These are phyloP conservation scores for Suillus ampliporus DNA, from an alignment of 768 basidiomycete genomes.

Conservation along the genomic window DNA sequence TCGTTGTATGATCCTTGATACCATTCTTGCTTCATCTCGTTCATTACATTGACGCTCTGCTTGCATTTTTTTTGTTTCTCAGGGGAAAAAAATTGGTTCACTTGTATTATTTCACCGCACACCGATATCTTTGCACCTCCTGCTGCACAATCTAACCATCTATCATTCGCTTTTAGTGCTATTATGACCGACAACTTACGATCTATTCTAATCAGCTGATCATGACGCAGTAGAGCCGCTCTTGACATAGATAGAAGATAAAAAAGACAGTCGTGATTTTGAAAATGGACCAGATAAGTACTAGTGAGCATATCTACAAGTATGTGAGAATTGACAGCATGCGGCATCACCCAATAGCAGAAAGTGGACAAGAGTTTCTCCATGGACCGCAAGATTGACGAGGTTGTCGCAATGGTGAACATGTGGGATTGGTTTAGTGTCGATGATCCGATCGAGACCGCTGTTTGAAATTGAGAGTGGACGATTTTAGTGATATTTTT, in stretches of 20 bases:
- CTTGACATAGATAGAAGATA: neutral
- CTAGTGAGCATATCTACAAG: neutral
- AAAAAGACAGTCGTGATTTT: neutral
- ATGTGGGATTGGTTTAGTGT: slow-evolving; percentile 2
- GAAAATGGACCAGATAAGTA: slow-evolving; percentile 1
- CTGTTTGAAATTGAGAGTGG: neutral
- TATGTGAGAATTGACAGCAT: slow-evolving; percentile 3
- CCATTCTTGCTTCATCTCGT: slow-evolving; percentile 22
- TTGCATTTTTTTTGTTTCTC: slow-evolving; percentile 25
- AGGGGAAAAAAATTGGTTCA: slow-evolving; percentile 30
- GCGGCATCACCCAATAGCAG: neutral
- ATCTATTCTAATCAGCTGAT: slow-evolving; percentile 34
- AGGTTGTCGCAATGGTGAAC: neutral
- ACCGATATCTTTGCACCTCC: slow-evolving; percentile 23
- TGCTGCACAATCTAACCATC: slow-evolving; percentile 26
- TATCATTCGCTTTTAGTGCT: slow-evolving; percentile 33
- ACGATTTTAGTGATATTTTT: too few relatives aligned
- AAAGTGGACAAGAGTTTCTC: neutral
- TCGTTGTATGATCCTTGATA: slow-evolving; percentile 12
- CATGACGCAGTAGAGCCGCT: slow-evolving; percentile 13
- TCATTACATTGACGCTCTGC: slow-evolving; percentile 18
- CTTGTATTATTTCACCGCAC: slow-evolving; percentile 42
- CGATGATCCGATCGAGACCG: slow-evolving; percentile 6
- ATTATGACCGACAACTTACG: slow-evolving; percentile 36
- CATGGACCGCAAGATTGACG: neutral